Conservation (phyloP, 176 grass and related monocot genomes). For the Raddia guianensis region DNA sequence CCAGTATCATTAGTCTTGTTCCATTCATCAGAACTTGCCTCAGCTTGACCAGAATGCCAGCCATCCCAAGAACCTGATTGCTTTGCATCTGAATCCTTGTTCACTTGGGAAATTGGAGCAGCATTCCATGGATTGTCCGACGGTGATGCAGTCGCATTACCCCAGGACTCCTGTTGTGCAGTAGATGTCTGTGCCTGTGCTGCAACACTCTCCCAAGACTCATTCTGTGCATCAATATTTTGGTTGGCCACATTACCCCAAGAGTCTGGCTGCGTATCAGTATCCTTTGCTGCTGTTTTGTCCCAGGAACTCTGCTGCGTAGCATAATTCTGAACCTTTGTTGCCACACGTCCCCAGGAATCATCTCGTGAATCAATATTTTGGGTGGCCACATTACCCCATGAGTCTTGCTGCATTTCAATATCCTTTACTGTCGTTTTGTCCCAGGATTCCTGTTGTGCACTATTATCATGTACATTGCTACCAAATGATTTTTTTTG, state of each 20-base stretch:
- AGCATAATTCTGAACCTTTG: conserved; percentile 13
- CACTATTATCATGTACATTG: conserved; percentile 3
- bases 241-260: conserved; percentile 9
- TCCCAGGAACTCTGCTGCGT: background rate
- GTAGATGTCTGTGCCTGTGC: conserved; percentile 17
- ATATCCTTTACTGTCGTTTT: conserved; percentile 3
- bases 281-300: background rate
- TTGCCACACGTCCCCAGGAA: conserved; percentile 27
- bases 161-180: conserved; percentile 28
- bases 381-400: conserved; percentile 11
- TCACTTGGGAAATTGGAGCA: conserved; percentile 23
- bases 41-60: conserved; percentile 39
- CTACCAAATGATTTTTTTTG: conserved; percentile 29
- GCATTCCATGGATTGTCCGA: conserved; percentile 27
- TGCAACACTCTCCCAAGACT: conserved; percentile 38
- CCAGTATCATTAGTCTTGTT: conserved; percentile 42
- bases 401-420: conserved; percentile 20
- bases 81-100: conserved; percentile 44
- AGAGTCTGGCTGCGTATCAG: conserved; percentile 5
- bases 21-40: conserved; percentile 38
- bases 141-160: conserved; percentile 26
- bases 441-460: conserved; percentile 30
- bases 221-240: conserved; percentile 6
- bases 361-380: conserved; percentile 24
- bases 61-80: conserved; percentile 47